Base-by-base conservation (phyloP, 441 rosid genomes). In the Flueggea neowawraea region DNA sequence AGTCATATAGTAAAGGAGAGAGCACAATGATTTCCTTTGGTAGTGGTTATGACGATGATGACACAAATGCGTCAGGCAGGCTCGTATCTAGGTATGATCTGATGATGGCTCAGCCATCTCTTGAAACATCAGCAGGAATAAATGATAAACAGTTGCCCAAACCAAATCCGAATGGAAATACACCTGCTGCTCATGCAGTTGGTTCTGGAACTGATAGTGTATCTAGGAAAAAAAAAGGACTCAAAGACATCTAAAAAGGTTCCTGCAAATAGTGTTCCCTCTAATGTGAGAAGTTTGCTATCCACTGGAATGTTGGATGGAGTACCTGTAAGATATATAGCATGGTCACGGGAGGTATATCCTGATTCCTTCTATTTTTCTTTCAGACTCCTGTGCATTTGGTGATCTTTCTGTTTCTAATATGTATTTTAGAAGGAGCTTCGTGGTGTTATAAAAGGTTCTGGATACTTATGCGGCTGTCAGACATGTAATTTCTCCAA, bases 301-400 rank as follows among this genome's bases (percentile, higher is more conserved):
- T 88, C 96, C 55, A 88, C 92, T 64, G 96, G 96, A 31, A 86
- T 88, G 81, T 82, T 86, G 64, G 96, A 88, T 67, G 96, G 92
- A 54, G 87, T 86, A 62, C 84, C 82, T 51, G 96, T 88, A 33
- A 88, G 86, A 71, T 88, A 88, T 57, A 79, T 81, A 55, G 85
- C 92, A 16, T 84, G 92, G 91, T 84, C 90, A 17, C 87, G 81
- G 39, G 92, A 88, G 86, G 96, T 88, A 84, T 75, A 15, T 64
- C 11, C 67, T 55, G 60, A 33, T 63, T 61, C 57, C 47, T 13
- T n/a, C 10, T 28, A 1, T 59, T 60, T 9, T 5, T 57, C 32
- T 67, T 65, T 67, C 31, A 22, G 49, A 16, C 69, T 39, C 10
- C 10, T 41, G 50, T 10, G 43, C 10, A 41, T 16, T 11, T 49